Conservation (phyloP, 352 stramenopile species). For the Pseudoperonospora humuli region DNA sequence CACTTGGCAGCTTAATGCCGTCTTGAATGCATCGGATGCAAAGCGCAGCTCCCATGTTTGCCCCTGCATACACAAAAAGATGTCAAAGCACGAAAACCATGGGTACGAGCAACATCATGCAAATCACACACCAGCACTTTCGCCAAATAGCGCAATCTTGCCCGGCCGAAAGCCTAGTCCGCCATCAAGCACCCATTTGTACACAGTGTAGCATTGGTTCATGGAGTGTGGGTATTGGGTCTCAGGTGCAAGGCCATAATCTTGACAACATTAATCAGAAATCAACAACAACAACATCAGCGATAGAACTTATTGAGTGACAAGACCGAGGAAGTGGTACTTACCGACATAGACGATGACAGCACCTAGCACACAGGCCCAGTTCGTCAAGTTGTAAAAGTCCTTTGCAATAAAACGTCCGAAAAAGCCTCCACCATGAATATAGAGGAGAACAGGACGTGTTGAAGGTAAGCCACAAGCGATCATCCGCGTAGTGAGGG, state of each 20-base stretch:
- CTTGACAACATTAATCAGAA: conserved; percentile 15
- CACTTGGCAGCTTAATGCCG: conserved; percentile 52
- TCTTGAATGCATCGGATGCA: conserved; percentile 82
- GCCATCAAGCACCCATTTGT: conserved; percentile 76
- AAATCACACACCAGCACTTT: conserved; percentile 59
- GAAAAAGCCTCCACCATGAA: conserved; percentile 84
- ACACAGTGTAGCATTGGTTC: conserved; percentile 73
- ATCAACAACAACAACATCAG: conserved; percentile 2
- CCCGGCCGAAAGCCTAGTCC: conserved; percentile 64
- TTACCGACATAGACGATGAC: conserved; percentile 85
- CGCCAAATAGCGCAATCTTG: conserved; percentile 71
- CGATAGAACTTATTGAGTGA: neutral
- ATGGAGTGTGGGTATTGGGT: conserved; percentile 74
- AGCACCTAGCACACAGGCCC: conserved; percentile 56
- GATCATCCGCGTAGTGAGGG: conserved; percentile 58
- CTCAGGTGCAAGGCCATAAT: conserved; percentile 78
- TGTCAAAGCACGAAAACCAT: neutral
- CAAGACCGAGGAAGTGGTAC: conserved; percentile 7
- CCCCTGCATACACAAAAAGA: conserved; percentile 30
- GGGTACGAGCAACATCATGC: neutral
- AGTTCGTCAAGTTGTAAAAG: conserved; percentile 65
- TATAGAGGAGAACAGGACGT: conserved; percentile 74
- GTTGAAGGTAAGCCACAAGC: conserved; percentile 56
- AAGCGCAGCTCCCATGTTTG: conserved; percentile 80
- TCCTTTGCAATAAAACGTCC: conserved; percentile 84